Base-by-base conservation (phyloP, 352 stramenopile genomes). In the Pythium aquatile region DNA sequence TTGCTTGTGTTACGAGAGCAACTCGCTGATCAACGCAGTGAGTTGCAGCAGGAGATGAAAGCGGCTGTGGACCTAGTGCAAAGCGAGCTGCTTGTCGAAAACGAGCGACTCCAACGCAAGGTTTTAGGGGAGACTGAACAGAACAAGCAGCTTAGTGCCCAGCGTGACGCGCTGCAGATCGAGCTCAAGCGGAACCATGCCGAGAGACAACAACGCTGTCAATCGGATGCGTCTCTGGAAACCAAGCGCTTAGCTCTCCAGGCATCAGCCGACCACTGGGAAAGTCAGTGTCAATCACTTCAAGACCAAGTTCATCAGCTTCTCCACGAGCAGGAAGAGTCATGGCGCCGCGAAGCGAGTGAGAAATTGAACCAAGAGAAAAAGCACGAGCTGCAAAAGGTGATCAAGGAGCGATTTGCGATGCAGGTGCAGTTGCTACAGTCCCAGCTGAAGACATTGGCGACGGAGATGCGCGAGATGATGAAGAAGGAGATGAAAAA, bases 21-120 rank as follows among this genome's bases (percentile, higher is more conserved):
- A 7, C 78, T 76, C 54, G 65, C 64, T 2, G 67, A 73, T 26
- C 70, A 85, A 57, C 68, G 70, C 10, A 69, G 76, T 20, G 53
- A 74, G 13, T 78, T 77, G 64, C 79, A 83, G 57, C 61, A 70
- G 3, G 71, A 85, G 40, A 81, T 87, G 52, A 74, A 70, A 44
- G 46, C 64, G n/a, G 44, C 60, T 2, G 60, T 86, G 13, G 72
- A 65, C 1, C 82, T 82, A 57, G 67, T 69, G 16, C 72, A 78
- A 39, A 65, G 79, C n/a, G 75, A 83, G 32, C 65, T 79, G 3
- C 65, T 77, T 48, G 63, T 33, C 24, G 66, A 82, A 26, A 72
- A 73, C 16, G 65, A 76, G 24, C 51, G 61, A 29, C 40, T 76
- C 8, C 54, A 66, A 20, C 29, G 52, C 1, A 30, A 55, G 9